A percentile compares a stretch with the other conserved stretches of the same genome.
phyloP scores from a whole-genome alignment of 2,329 filamentous ascomycete species.

The Aureobasidium sp. region DNA sequence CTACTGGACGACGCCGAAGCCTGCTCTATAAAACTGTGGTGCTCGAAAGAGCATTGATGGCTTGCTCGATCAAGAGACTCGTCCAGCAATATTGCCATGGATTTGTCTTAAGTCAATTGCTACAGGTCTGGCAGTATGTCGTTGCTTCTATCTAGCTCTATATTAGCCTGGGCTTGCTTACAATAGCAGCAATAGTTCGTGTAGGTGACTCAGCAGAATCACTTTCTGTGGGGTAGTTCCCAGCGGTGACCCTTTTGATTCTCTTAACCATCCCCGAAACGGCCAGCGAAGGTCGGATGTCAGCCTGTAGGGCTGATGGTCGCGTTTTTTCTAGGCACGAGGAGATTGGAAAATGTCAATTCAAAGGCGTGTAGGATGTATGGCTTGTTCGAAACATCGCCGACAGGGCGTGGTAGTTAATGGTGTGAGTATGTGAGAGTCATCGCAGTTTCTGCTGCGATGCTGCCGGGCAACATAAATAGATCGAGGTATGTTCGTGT shows the following conservation, averaged over 20 bases:
- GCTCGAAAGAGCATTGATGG: neutral
- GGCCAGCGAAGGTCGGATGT: neutral
- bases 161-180: neutral
- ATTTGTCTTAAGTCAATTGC: no score
- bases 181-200: neutral
- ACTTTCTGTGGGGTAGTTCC: neutral
- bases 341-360: neutral
- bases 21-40: neutral
- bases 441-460: neutral
- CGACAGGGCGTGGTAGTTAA: neutral
- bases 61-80: neutral
- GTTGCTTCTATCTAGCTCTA: neutral
- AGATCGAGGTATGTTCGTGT: neutral
- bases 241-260: neutral
- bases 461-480: neutral
- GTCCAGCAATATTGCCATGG: neutral
- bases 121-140: no score
- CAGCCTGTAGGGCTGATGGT: constrained; percentile 8
- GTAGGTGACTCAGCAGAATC: neutral
- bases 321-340: neutral
- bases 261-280: neutral
- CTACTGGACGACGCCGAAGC: neutral
- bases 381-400: neutral
- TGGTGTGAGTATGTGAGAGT: neutral
- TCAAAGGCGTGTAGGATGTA: neutral